Evolutionary conservation across 1,284 basidiomycete species (phyloP).

Genomic region (Trichosporon asahii): DNA sequence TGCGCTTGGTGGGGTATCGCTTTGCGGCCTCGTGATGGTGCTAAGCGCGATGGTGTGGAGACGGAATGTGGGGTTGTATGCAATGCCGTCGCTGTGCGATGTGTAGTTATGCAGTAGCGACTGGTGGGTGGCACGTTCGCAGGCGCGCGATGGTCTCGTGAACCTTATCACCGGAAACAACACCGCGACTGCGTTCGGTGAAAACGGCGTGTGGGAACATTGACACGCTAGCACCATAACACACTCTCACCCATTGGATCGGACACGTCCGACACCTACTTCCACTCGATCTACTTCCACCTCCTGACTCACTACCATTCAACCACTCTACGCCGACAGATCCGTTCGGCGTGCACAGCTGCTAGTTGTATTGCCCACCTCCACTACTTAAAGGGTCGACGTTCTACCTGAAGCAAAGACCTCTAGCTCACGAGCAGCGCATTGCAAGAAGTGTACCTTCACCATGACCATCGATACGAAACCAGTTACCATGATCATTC

Average conservation of each 20-base stretch:
- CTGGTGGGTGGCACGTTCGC: not conserved
- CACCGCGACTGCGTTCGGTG: not conserved
- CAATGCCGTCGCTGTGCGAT: not conserved
- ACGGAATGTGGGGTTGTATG: not conserved
- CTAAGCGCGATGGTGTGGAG: conserved; percentile 1
- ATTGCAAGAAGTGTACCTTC: not conserved
- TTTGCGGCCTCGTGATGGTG: not conserved
- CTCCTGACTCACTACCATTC: not conserved
- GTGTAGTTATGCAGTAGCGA: not conserved
- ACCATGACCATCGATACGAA: conserved; percentile 17
- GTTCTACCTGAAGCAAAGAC: not conserved
- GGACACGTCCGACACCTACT: not conserved
- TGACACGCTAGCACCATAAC: not conserved
- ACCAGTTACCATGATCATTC: conserved; percentile 56
- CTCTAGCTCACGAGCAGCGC: not conserved
- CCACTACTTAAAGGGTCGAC: not conserved
- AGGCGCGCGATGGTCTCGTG: not conserved
- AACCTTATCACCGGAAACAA: not conserved
- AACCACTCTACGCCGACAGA: not conserved
- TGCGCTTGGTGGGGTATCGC: not conserved
- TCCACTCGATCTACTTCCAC: not conserved
- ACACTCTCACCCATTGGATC: not conserved
- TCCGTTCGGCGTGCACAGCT: not conserved
- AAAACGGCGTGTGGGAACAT: conserved; percentile 1
- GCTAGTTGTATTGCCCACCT: not conserved